Conservation (phyloP, 2,329 filamentous ascomycete genomes). For the Calonectria ilicicola region DNA sequence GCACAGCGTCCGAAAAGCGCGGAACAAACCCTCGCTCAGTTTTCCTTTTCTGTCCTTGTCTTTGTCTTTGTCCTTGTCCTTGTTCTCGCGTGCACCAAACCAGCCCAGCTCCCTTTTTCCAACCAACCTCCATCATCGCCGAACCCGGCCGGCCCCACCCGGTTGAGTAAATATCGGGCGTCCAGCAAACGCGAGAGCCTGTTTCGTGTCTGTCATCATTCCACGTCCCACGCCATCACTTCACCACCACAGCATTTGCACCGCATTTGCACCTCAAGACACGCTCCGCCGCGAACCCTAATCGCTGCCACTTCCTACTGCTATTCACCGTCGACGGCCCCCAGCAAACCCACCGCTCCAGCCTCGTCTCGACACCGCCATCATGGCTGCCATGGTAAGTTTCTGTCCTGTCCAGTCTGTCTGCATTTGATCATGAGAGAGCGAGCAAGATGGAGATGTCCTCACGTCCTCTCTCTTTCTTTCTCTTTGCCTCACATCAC, state of each 20-base stretch:
- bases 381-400: slow-evolving; percentile 6
- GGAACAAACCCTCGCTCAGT: too few species aligned
- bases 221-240: not conserved
- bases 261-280: too few species aligned
- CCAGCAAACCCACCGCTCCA: not conserved
- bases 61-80: too few species aligned
- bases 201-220: not conserved
- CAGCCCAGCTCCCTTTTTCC: not conserved
- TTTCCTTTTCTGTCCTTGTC: too few species aligned
- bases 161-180: slow-evolving; percentile 8
- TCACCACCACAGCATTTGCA: not conserved
- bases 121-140: not conserved
- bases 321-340: too few species aligned
- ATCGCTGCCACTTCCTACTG: not conserved
- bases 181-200: slow-evolving; percentile 1
- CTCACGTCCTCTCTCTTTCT: not conserved
- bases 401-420: too few species aligned
- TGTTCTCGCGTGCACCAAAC: not conserved
- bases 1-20: not conserved
- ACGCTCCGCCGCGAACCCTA: not conserved
- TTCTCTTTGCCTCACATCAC: not conserved
- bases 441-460: too few species aligned
- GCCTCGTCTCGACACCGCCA: not conserved
- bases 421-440: too few species aligned
- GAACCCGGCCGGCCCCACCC: slow-evolving; percentile 4